phyloP scores from a whole-genome alignment of 1,284 basidiomycete species.

The Schizophyllum commune region DNA sequence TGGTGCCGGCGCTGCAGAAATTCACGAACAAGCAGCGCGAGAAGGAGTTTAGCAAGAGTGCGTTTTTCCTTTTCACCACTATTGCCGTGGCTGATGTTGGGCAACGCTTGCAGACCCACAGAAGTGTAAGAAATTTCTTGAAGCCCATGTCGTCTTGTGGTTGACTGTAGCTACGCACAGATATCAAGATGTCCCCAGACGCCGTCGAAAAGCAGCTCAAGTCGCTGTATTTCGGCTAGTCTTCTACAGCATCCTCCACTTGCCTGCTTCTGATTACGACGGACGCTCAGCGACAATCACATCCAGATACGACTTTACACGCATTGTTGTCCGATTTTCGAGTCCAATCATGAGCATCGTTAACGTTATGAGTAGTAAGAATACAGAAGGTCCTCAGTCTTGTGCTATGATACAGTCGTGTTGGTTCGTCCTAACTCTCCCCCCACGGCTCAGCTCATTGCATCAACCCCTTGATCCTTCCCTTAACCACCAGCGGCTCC shows the following conservation, averaged over 20 bases:
- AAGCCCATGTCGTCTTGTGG: not conserved
- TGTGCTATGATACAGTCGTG: too few species aligned
- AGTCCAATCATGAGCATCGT: too few species aligned
- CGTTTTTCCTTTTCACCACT: conserved; percentile 22
- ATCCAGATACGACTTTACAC: too few species aligned
- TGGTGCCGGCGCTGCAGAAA: conserved; percentile 62
- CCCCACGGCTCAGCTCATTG: not conserved
- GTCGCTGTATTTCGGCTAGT: conserved; percentile 37
- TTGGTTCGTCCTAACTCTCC: too few species aligned
- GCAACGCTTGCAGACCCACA: conserved; percentile 49
- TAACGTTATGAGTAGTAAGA: too few species aligned
- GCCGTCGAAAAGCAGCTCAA: conserved; percentile 67
- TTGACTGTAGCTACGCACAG: conserved; percentile 25
- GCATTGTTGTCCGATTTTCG: too few species aligned
- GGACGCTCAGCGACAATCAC: too few species aligned
- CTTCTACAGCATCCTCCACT: too few species aligned
- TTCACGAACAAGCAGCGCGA: conserved; percentile 69
- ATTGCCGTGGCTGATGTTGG: not conserved
- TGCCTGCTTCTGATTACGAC: too few species aligned
- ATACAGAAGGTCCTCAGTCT: too few species aligned
- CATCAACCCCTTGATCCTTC: conserved; percentile 33
- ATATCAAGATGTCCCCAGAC: conserved; percentile 72
- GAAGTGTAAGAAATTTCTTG: conserved; percentile 51
- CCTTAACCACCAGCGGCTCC: conserved; percentile 26
- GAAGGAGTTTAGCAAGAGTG: conserved; percentile 80